These are phyloP conservation scores for Backusella psychrophila DNA, from an alignment of 192 early-diverging fungal species.

Conservation along the genomic window DNA sequence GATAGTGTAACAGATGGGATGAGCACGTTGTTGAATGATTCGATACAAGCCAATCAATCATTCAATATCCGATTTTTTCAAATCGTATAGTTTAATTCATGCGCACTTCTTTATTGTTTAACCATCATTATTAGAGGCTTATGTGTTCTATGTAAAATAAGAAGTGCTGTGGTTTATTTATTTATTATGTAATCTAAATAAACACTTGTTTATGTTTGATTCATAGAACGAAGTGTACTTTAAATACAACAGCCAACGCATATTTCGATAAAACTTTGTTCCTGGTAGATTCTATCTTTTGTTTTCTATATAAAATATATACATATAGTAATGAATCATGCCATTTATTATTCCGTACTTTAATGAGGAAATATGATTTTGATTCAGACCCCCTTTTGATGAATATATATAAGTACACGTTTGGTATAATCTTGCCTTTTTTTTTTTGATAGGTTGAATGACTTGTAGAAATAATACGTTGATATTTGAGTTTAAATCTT, in stretches of 20 bases:
- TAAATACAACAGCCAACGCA: background rate
- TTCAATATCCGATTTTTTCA: background rate
- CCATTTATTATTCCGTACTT: background rate
- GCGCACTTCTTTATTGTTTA: slow-evolving; percentile 1
- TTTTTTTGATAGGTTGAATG: background rate
- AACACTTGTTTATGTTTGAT: background rate
- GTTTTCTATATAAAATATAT: background rate
- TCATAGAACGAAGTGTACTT: background rate
- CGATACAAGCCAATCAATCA: slow-evolving; percentile 7
- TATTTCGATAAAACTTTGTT: background rate
- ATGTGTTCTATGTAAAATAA: background rate
- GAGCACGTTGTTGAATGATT: slow-evolving; percentile 7
- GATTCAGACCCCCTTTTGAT: background rate
- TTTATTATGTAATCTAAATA: background rate
- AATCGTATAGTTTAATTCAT: background rate
- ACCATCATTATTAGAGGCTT: background rate
- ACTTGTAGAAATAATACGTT: background rate
- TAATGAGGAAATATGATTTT: background rate
- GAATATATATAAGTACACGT: background rate
- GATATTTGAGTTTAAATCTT: background rate
- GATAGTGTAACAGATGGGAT: background rate
- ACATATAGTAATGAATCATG: background rate
- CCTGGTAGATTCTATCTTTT: background rate
- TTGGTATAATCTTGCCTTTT: background rate
- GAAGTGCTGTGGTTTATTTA: background rate